A percentile compares a stretch with the other conserved stretches of the same genome.
phyloP scores from a whole-genome alignment of 352 stramenopile genomes.

The Phytophthora europaea region DNA sequence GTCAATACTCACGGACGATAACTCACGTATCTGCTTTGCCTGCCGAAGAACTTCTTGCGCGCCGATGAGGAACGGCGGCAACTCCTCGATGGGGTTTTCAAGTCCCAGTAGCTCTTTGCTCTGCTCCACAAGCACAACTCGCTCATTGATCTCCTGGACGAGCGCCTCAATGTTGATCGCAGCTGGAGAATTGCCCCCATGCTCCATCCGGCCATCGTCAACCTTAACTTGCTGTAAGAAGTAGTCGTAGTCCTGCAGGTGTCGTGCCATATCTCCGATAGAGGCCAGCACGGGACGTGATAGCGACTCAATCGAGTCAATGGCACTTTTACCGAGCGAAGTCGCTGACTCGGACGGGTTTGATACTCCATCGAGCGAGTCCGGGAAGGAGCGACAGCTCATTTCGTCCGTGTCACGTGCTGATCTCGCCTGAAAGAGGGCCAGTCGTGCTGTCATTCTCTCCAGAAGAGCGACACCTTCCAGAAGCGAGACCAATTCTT shows the following conservation, averaged over 20 bases:
- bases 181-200: slow-evolving; percentile 15
- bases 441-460: slow-evolving; percentile 38
- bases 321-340: slow-evolving; percentile 24
- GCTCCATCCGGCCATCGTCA: background rate
- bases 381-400: slow-evolving; percentile 17
- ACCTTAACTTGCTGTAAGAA: slow-evolving; percentile 51
- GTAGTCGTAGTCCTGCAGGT: slow-evolving; percentile 75
- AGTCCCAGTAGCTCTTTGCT: slow-evolving; percentile 42
- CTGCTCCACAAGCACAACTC: slow-evolving; percentile 42
- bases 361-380: slow-evolving; percentile 3
- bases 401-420: slow-evolving; percentile 11
- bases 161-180: slow-evolving; percentile 50
- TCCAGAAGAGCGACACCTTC: slow-evolving; percentile 67
- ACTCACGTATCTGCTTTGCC: slow-evolving; percentile 32
- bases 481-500: slow-evolving; percentile 60
- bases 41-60: slow-evolving; percentile 32
- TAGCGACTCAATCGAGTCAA: slow-evolving; percentile 18
- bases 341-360: slow-evolving; percentile 12
- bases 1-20: slow-evolving; percentile 9
- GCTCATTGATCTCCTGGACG: slow-evolving; percentile 46
- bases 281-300: slow-evolving; percentile 55
- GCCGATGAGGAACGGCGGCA: slow-evolving; percentile 42
- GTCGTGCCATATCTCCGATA: slow-evolving; percentile 61
- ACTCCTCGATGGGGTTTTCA: slow-evolving; percentile 37
- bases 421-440: slow-evolving; percentile 38